phyloP scores from a whole-genome alignment of 148 eudicot genomes.

The Suaeda aralocaspica region DNA sequence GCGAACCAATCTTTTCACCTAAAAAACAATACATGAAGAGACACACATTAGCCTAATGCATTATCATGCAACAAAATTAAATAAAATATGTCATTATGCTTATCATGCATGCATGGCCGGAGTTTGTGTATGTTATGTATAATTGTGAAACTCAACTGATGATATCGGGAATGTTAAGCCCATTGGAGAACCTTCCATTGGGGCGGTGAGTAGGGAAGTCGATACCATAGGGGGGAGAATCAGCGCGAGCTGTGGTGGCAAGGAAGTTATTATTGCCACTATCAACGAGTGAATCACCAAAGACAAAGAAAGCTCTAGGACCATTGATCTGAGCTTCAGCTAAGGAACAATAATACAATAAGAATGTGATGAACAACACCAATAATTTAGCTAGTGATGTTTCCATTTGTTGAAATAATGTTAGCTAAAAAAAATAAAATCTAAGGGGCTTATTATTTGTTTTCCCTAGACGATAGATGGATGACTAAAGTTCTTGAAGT shows the following conservation, averaged over 20 bases:
- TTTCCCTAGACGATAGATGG: not conserved
- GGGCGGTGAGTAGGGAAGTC: constrained; percentile 55
- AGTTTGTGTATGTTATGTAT: too few species aligned
- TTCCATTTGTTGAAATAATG: constrained; percentile 12
- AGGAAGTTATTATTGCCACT: constrained; percentile 67
- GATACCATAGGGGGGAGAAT: constrained; percentile 66
- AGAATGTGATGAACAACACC: constrained; percentile 1
- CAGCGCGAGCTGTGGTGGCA: constrained; percentile 66
- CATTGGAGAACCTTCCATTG: constrained; percentile 73
- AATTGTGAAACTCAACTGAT: constrained; percentile 48
- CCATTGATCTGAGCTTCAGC: constrained; percentile 17
- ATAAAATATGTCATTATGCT: not conserved
- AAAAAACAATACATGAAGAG: not conserved
- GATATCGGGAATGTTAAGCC: constrained; percentile 60
- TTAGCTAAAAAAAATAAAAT: not conserved
- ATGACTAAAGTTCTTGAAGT: constrained; percentile 6
- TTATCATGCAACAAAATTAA: not conserved
- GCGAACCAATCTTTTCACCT: constrained; percentile 57
- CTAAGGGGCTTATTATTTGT: not conserved
- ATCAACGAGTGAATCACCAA: constrained; percentile 71
- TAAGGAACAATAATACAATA: not conserved
- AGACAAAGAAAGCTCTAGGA: constrained; percentile 55
- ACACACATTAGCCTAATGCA: not conserved
- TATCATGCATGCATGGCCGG: too few species aligned
- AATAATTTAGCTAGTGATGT: constrained; percentile 15